phyloP scores from a whole-genome alignment of 2,329 filamentous ascomycete genomes.

The Calonectria multiphialidica region DNA sequence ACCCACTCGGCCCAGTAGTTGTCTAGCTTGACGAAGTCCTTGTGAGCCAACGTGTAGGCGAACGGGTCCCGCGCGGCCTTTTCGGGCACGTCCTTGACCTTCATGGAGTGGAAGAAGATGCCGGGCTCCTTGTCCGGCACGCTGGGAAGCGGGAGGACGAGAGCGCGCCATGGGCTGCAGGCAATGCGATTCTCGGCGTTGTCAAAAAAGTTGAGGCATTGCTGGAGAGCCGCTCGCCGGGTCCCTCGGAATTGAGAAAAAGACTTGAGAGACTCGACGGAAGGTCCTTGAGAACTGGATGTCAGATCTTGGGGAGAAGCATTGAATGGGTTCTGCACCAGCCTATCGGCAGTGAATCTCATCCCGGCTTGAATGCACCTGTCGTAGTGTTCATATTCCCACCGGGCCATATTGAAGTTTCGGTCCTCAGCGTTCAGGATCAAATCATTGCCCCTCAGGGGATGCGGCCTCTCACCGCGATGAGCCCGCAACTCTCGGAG shows the following conservation, averaged over 20 bases:
- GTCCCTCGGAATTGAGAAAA: conserved; percentile 55
- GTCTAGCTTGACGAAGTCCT: conserved; percentile 34
- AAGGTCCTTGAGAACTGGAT: background rate
- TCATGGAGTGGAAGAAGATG: conserved; percentile 37
- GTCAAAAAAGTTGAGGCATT: conserved; percentile 53
- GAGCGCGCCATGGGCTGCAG: conserved; percentile 51
- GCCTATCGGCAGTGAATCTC: conserved; percentile 30
- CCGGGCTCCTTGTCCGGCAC: conserved; percentile 33
- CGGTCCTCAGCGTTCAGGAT: background rate
- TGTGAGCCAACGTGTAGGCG: conserved; percentile 42
- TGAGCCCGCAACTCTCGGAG: conserved; percentile 21
- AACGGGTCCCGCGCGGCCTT: conserved; percentile 43
- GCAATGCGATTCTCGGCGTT: conserved; percentile 52
- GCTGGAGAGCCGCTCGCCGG: conserved; percentile 60
- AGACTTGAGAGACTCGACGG: conserved; percentile 32
- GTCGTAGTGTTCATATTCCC: conserved; percentile 53
- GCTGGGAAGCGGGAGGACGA: conserved; percentile 49
- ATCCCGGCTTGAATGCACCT: conserved; percentile 45
- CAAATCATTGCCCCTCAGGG: background rate
- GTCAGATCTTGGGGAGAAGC: background rate
- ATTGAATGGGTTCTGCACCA: conserved; percentile 8
- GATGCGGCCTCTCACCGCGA: background rate
- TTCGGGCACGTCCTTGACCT: conserved; percentile 36
- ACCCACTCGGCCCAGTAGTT: conserved; percentile 36
- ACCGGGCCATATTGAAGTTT: conserved; percentile 47